Conservation (phyloP, 2,329 filamentous ascomycete species). For the Aureobasidium musti region DNA sequence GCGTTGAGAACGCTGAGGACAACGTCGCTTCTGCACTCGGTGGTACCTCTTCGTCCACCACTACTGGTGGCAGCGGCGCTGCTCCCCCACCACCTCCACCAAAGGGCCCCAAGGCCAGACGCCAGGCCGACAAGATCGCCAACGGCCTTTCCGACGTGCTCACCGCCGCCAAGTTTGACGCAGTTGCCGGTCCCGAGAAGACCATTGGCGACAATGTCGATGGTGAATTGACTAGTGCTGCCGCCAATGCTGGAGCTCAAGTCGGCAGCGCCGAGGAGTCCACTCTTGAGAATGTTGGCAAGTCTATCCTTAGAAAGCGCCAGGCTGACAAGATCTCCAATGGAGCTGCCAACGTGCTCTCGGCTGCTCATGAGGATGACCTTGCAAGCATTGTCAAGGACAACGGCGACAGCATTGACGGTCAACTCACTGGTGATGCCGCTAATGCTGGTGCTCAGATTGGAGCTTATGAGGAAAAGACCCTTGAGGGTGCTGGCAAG, state of each 20-base stretch:
- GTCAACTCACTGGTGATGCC: slow-evolving; percentile 31
- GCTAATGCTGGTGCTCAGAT: slow-evolving; percentile 32
- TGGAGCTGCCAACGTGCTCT: slow-evolving; percentile 31
- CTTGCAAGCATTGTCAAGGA: slow-evolving; percentile 13
- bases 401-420: slow-evolving; percentile 32
- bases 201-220: slow-evolving; percentile 32
- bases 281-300: slow-evolving; percentile 32
- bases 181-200: slow-evolving; percentile 5
- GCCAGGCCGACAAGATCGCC: slow-evolving; percentile 33
- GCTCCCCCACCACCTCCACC: not conserved
- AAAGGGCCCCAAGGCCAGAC: not conserved
- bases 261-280: slow-evolving; percentile 31
- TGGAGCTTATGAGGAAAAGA: slow-evolving; percentile 31
- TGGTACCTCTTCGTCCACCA: not conserved
- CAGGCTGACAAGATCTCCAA: slow-evolving; percentile 37
- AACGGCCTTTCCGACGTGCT: slow-evolving; percentile 32
- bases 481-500: slow-evolving; percentile 33
- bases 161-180: slow-evolving; percentile 24
- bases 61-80: not conserved
- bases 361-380: slow-evolving; percentile 27
- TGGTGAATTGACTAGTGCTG: slow-evolving; percentile 32
- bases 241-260: slow-evolving; percentile 31
- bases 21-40: not conserved
- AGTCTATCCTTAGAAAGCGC: slow-evolving; percentile 28
- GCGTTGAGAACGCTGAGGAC: slow-evolving; percentile 34